Evolutionary conservation across 176 grass and related monocot genomes (phyloP).

Genomic region (Triticum urartu): DNA sequence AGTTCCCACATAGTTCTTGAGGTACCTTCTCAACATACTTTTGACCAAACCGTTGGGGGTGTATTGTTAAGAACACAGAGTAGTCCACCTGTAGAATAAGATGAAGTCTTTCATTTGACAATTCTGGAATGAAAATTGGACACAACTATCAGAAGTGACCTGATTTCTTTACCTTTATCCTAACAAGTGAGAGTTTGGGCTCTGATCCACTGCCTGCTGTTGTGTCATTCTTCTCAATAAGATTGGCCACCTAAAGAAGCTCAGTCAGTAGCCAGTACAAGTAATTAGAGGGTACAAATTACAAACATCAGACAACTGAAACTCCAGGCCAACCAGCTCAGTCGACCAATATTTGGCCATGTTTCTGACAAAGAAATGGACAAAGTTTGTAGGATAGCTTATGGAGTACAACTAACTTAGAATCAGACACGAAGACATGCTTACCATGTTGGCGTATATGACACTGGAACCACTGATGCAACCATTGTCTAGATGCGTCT

Average conservation of each 20-base stretch:
- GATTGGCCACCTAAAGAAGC: slow-evolving; percentile 49
- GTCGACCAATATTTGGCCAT: not conserved
- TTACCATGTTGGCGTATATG: too few relatives aligned
- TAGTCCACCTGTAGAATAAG: slow-evolving; percentile 62
- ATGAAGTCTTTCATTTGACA: not conserved
- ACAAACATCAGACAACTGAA: slow-evolving; percentile 12
- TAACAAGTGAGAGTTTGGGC: slow-evolving; percentile 60
- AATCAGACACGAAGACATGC: too few relatives aligned
- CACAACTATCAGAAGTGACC: not conserved
- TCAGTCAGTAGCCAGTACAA: not conserved
- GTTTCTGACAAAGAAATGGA: not conserved
- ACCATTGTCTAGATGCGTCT: too few relatives aligned
- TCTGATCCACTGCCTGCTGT: slow-evolving; percentile 31
- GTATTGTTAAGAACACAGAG: slow-evolving; percentile 59
- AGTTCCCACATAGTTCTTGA: too few relatives aligned
- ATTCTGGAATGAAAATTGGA: not conserved
- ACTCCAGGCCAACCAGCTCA: not conserved
- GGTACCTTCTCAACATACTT: too few relatives aligned
- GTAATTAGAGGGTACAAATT: not conserved
- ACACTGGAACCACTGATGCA: too few relatives aligned
- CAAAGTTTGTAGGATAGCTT: too few relatives aligned
- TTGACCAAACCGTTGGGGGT: slow-evolving; percentile 47
- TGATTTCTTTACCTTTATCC: slow-evolving; percentile 71
- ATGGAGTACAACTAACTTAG: too few relatives aligned
- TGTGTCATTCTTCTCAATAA: slow-evolving; percentile 62